These are phyloP conservation scores for Cenchrus purpureus DNA, from an alignment of 176 grass and related monocot genomes.

Conservation along the genomic window DNA sequence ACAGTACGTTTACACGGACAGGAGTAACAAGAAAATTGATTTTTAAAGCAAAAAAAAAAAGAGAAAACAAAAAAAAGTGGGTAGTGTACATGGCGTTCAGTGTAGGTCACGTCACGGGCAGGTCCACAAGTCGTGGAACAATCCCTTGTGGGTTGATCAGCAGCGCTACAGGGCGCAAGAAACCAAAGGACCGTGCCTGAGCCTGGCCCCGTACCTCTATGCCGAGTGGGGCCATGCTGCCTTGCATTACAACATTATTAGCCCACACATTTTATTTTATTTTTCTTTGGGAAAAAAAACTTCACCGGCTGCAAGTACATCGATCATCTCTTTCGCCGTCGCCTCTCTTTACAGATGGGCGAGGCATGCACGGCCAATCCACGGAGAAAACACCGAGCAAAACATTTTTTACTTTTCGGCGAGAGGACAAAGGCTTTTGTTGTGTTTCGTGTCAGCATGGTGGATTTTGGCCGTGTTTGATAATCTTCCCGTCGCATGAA, in stretches of 20 bases:
- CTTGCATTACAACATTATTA: too few relatives aligned
- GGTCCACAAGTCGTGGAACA: slow-evolving; percentile 43
- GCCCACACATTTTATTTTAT: background rate
- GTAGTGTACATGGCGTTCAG: background rate
- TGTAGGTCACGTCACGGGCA: slow-evolving; percentile 8
- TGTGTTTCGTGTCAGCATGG: background rate
- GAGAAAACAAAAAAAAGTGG: too few relatives aligned
- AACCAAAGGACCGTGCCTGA: slow-evolving; percentile 41
- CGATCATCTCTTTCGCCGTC: background rate
- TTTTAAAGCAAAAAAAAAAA: background rate
- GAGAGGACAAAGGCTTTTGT: background rate
- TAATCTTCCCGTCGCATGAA: too few relatives aligned
- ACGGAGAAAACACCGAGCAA: background rate
- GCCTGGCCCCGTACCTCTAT: slow-evolving; percentile 35
- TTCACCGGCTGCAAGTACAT: slow-evolving; percentile 10
- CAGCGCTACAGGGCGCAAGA: background rate
- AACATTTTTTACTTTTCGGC: background rate
- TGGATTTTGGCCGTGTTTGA: too few relatives aligned
- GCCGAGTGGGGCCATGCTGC: background rate
- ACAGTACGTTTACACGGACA: background rate
- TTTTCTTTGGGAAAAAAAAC: background rate
- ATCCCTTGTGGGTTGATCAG: slow-evolving; percentile 57
- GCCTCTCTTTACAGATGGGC: background rate
- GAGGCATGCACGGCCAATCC: background rate
- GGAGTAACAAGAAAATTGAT: background rate